Conservation (phyloP, 176 grass and related monocot species). For the Panicum miliaceum region DNA sequence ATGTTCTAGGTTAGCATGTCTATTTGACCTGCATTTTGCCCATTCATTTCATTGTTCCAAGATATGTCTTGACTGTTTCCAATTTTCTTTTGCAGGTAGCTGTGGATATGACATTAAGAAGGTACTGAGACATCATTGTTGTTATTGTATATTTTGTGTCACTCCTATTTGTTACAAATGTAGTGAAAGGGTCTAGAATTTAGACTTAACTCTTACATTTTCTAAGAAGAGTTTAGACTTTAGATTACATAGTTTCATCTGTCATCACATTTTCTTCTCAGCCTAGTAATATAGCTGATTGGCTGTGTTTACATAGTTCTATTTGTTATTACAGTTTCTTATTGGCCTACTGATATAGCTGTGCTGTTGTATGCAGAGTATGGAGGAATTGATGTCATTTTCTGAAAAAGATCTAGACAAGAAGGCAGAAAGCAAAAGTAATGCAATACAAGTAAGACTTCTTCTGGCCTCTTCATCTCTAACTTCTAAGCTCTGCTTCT, state of each 20-base stretch:
- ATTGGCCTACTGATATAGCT: conserved; percentile 13
- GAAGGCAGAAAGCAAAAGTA: conserved; percentile 44
- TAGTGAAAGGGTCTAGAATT: conserved; percentile 18
- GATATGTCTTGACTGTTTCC: conserved; percentile 34
- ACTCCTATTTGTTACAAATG: conserved; percentile 9
- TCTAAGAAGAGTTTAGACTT: not conserved
- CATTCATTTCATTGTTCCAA: conserved; percentile 31
- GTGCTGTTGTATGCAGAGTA: conserved; percentile 63
- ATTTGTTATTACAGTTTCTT: conserved; percentile 16
- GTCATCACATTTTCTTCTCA: conserved; percentile 27
- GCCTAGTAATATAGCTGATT: not conserved
- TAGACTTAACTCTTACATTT: not conserved
- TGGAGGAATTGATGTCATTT: conserved; percentile 80
- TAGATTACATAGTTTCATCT: conserved; percentile 1
- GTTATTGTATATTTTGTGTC: conserved; percentile 39
- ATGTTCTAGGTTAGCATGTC: conserved; percentile 74
- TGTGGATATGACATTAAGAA: conserved; percentile 89
- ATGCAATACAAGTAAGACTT: conserved; percentile 51
- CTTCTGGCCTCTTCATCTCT: conserved; percentile 19
- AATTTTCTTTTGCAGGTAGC: conserved; percentile 63
- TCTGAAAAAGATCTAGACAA: conserved; percentile 63
- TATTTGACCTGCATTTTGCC: conserved; percentile 32
- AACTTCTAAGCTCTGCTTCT: conserved; percentile 15
- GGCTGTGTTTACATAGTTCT: not conserved
- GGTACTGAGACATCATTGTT: conserved; percentile 44